A percentile compares a stretch with the other conserved stretches of the same genome.
phyloP scores from a whole-genome alignment of 2,329 filamentous ascomycete species.

The Talaromyces islandicus region DNA sequence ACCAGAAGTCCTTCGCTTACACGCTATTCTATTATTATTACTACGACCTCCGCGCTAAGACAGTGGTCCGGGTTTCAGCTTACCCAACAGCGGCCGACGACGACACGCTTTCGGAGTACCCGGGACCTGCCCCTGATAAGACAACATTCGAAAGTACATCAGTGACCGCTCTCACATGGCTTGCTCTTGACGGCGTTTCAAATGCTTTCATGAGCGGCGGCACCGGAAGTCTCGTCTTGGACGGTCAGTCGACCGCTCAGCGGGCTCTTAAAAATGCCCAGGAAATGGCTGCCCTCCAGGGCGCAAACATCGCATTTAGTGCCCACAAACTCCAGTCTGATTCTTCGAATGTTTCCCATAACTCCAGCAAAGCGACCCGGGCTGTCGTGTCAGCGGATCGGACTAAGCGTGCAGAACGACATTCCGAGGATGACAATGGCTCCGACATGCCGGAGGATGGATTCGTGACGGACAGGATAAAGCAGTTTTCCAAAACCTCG shows the following conservation, averaged over 20 bases:
- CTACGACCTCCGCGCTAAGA: neutral
- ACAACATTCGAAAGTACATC: neutral
- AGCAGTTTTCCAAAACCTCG: constrained; percentile 23
- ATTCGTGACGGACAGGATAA: constrained; percentile 35
- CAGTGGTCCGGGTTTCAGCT: neutral
- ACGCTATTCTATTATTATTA: neutral
- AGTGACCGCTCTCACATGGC: neutral
- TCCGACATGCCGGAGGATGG: constrained; percentile 24
- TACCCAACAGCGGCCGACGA: neutral
- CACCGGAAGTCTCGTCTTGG: constrained; percentile 16
- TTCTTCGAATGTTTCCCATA: constrained; percentile 12
- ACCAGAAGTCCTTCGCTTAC: neutral
- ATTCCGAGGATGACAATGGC: constrained; percentile 1
- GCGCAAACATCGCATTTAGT: constrained; percentile 32
- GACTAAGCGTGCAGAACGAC: constrained; percentile 13
- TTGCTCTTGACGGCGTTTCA: neutral
- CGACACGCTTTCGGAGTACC: neutral
- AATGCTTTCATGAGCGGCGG: constrained; percentile 26
- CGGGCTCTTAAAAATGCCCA: constrained; percentile 14
- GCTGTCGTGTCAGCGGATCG: constrained; percentile 17
- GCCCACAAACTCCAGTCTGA: constrained; percentile 16
- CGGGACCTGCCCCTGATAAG: neutral
- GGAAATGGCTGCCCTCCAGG: constrained; percentile 25
- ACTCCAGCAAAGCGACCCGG: constrained; percentile 14
- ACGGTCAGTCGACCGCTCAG: constrained; percentile 23